A percentile compares a stretch with the other conserved stretches of the same genome.
phyloP scores from a whole-genome alignment of 176 grass and related monocot genomes.

The Phragmites australis region DNA sequence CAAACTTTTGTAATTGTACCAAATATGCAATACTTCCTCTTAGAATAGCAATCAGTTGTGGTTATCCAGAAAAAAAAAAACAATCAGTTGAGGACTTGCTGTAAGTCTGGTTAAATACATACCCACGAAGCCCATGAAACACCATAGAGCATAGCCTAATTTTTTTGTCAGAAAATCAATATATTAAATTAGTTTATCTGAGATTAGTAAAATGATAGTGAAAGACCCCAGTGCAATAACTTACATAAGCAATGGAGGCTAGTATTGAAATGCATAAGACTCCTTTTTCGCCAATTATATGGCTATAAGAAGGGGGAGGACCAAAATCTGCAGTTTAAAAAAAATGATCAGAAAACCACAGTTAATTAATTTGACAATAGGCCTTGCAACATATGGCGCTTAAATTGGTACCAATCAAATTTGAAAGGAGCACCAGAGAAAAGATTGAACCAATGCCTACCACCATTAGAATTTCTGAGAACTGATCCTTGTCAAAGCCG shows the following conservation, averaged over 20 bases:
- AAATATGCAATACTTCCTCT: neutral
- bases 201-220: constrained; percentile 10
- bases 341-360: neutral
- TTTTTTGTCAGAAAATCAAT: neutral
- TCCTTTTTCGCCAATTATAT: constrained; percentile 61
- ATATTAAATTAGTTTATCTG: neutral
- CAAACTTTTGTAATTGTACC: neutral
- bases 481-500: constrained; percentile 88
- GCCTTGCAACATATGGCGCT: neutral
- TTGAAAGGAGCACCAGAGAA: constrained; percentile 66
- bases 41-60: neutral
- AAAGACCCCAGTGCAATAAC: neutral
- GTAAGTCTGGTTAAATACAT: constrained; percentile 34
- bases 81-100: neutral
- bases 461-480: constrained; percentile 85
- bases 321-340: constrained; percentile 52
- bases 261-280: constrained; percentile 64
- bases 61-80: too few relatives aligned
- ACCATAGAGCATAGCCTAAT: constrained; percentile 70
- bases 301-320: constrained; percentile 67
- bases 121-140: constrained; percentile 86
- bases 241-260: constrained; percentile 70
- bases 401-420: neutral
- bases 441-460: constrained; percentile 83
- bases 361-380: neutral